A percentile compares a stretch with the other conserved stretches of the same genome.
Conservation (phyloP, 805 yeast species). For the Teunomyces tritomae region DNA sequence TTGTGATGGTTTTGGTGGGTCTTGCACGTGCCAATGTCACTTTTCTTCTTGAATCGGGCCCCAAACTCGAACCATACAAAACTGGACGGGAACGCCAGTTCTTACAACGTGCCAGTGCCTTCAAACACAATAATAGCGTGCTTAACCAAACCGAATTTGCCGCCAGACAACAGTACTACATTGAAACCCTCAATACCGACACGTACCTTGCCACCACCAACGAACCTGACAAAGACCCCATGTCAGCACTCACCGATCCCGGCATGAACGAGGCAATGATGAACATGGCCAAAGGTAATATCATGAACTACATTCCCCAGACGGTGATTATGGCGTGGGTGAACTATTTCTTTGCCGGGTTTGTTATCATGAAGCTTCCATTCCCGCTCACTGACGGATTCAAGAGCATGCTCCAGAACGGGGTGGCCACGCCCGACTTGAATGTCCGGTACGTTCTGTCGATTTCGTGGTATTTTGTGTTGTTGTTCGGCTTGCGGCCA, state of each 20-base stretch:
- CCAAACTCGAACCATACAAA: slow-evolving; percentile 51
- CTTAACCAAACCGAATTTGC: slow-evolving; percentile 52
- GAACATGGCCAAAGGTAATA: slow-evolving; percentile 75
- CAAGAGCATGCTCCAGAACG: slow-evolving; percentile 88
- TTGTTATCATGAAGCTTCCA: slow-evolving; percentile 75
- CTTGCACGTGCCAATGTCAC: slow-evolving; percentile 69
- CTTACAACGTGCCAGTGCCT: slow-evolving; percentile 54
- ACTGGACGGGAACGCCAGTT: slow-evolving; percentile 59
- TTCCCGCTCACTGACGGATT: slow-evolving; percentile 88
- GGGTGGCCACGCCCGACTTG: slow-evolving; percentile 78
- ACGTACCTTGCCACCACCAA: slow-evolving; percentile 52
- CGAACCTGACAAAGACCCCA: slow-evolving; percentile 32
- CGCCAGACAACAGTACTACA: slow-evolving; percentile 47
- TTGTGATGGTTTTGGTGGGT: slow-evolving; percentile 88
- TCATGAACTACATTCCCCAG: slow-evolving; percentile 86
- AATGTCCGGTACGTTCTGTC: slow-evolving; percentile 92
- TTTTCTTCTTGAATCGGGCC: slow-evolving; percentile 54
- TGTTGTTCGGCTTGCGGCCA: slow-evolving; percentile 78
- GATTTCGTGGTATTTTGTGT: slow-evolving; percentile 93
- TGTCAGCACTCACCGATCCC: slow-evolving; percentile 67
- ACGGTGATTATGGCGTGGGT: slow-evolving; percentile 96
- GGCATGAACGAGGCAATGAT: slow-evolving; percentile 67
- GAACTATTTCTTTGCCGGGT: slow-evolving; percentile 88
- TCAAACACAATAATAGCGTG: slow-evolving; percentile 53
- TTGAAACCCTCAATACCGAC: slow-evolving; percentile 49